A percentile compares a stretch with the other conserved stretches of the same genome.
These are phyloP conservation scores for Penicillium odoratum DNA, from an alignment of 495 filamentous ascomycete species.

Conservation along the genomic window DNA sequence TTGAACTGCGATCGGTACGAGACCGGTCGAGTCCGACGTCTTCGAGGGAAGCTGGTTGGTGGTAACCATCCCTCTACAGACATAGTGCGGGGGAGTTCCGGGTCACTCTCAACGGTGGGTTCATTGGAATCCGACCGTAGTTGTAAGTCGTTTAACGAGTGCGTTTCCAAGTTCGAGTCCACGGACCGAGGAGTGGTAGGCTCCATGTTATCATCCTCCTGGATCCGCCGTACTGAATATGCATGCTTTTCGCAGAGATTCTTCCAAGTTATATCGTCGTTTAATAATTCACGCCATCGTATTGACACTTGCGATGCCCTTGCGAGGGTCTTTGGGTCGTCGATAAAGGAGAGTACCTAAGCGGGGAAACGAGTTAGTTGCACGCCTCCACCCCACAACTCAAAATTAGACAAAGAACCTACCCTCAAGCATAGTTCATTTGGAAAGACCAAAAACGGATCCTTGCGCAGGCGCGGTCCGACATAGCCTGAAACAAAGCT, in stretches of 20 bases:
- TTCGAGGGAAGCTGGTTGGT: slow-evolving; percentile 30
- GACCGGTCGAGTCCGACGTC: slow-evolving; percentile 47
- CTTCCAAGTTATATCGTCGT: slow-evolving; percentile 98
- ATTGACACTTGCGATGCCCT: slow-evolving; percentile 90
- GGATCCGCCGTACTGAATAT: slow-evolving; percentile 65
- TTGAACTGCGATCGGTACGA: slow-evolving; percentile 97
- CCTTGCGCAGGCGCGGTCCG: slow-evolving; percentile 87
- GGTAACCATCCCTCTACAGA: slow-evolving; percentile 38
- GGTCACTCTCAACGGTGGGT: slow-evolving; percentile 29
- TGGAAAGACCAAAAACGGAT: slow-evolving; percentile 86
- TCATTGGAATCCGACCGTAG: slow-evolving; percentile 20
- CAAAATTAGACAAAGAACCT: slow-evolving; percentile 26
- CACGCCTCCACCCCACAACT: background rate
- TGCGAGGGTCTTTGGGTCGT: slow-evolving; percentile 89
- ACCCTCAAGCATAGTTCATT: slow-evolving; percentile 90
- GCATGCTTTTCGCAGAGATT: slow-evolving; percentile 89
- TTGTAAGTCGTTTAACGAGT: background rate
- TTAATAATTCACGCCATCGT: slow-evolving; percentile 88
- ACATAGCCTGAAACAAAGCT: slow-evolving; percentile 95
- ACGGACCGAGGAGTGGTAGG: slow-evolving; percentile 33
- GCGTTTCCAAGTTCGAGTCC: slow-evolving; percentile 25
- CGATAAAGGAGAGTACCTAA: slow-evolving; percentile 88
- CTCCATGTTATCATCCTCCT: slow-evolving; percentile 47
- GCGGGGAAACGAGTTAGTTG: slow-evolving; percentile 10
- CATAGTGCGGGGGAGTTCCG: slow-evolving; percentile 33